Conservation (phyloP, 2,329 filamentous ascomycete species). For the Botryotinia convoluta region DNA sequence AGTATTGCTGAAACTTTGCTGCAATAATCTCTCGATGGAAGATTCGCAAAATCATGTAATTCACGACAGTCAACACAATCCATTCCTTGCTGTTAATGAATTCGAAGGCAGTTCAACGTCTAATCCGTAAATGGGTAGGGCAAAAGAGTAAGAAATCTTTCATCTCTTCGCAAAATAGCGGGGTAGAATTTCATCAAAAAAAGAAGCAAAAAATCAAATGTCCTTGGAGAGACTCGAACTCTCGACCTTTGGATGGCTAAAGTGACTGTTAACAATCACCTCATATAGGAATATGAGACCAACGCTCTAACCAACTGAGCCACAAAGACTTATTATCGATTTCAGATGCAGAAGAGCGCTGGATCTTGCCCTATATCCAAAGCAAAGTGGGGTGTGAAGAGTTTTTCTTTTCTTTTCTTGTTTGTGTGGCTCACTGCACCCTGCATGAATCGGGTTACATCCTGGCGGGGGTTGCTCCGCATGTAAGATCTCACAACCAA, state of each 20-base stretch:
- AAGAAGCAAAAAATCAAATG: slow-evolving; percentile 19
- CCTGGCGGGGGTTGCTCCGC: background rate
- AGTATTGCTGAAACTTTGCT: background rate
- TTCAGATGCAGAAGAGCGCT: fast-evolving
- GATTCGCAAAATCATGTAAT: background rate
- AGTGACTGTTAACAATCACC: slow-evolving; percentile 9
- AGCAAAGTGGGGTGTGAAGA: background rate
- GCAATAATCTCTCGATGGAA: background rate
- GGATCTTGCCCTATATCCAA: background rate
- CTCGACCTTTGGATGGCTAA: slow-evolving; percentile 45
- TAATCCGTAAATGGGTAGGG: background rate
- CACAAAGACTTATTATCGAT: slow-evolving; percentile 38
- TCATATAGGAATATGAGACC: slow-evolving; percentile 39
- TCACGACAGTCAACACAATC: background rate
- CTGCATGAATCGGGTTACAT: background rate
- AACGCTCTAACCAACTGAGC: slow-evolving; percentile 47
- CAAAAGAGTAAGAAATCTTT: background rate
- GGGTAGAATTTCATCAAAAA: background rate
- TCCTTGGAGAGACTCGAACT: slow-evolving; percentile 51
- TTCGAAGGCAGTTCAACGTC: background rate
- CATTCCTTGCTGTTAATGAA: background rate
- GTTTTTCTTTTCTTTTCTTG: background rate
- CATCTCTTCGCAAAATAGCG: background rate
- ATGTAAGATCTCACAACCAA: background rate
- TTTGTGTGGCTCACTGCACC: background rate